Evolutionary conservation across 176 grass and related monocot species (phyloP), one percentile per base, ranked within the genome.

Genomic region (Alloteropsis semialata): DNA sequence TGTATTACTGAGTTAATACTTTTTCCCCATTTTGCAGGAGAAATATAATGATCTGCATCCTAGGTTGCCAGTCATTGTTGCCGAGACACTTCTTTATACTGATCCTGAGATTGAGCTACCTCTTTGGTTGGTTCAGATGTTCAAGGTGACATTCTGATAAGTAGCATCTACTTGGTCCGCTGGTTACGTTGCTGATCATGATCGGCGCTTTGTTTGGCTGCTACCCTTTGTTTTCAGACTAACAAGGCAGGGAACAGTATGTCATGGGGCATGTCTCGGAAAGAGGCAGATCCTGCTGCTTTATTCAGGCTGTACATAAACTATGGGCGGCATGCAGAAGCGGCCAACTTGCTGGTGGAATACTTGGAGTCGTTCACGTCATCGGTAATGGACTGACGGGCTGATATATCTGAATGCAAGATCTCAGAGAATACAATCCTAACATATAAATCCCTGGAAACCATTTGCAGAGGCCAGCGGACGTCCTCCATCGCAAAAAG

Each of bases 101-200:
- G 96, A 99, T 87, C 96, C 87, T 29, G 86, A 92, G 65, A 92
- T 99, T 42, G 96, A 96, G 77, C 89, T 96, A 45, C 96, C 96
- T 46, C 93, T 99, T 93, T 99, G 96, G 93, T 80, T 99, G 15
- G 91, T 99, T 89, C 96, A 93, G 59, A 94, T 96, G 88, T 99
- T 99, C 78, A 99, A 99, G 93, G 96, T 96, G 84, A 64, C 60
- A 54, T 89, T 60, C 78, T 82, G 13, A 53, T 39, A 38, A 30
- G 46, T 66, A 49, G 2, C 51, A 13, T 45, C 51, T 10, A 50
- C 34, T 48, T 48, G 22, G 49, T 84, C 2, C 69, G 22, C 22
- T 10, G 28, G 22, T 43, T 56, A 15, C 68, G 73, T 69, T 14
- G 22, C 56, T 84, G 29, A 79, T 45, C n/a, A n/a, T n/a, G n/a